Conservation (phyloP, 805 yeast species). For the Kazachstania africana region DNA sequence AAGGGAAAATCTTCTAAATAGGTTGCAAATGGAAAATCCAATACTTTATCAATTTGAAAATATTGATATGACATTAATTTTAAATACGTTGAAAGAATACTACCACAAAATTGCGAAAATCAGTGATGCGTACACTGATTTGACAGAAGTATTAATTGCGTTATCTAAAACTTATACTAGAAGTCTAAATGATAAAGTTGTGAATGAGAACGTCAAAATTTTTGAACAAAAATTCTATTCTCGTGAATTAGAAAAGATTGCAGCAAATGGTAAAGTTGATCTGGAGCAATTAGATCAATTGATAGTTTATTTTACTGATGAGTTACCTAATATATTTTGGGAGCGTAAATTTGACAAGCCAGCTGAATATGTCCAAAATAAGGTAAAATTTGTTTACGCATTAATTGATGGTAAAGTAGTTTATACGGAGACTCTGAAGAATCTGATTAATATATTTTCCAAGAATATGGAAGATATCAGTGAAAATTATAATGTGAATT, state of each 20-base stretch:
- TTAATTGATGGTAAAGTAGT: conserved; percentile 16
- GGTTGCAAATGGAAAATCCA: conserved; percentile 14
- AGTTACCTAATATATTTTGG: conserved; percentile 17
- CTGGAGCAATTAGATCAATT: conserved; percentile 16
- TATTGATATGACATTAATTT: conserved; percentile 5
- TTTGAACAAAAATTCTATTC: conserved; percentile 32
- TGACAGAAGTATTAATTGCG: conserved; percentile 30
- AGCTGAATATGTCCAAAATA: conserved; percentile 17
- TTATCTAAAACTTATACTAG: conserved; percentile 59
- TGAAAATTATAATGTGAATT: conserved; percentile 57
- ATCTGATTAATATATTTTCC: conserved; percentile 29
- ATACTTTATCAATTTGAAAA: conserved; percentile 14
- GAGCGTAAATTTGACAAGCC: conserved; percentile 13
- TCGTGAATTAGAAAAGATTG: conserved; percentile 10
- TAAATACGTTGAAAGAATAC: conserved; percentile 5
- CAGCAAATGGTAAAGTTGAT: conserved; percentile 15
- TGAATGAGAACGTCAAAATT: conserved; percentile 53
- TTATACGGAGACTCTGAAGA: conserved; percentile 8
- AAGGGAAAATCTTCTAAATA: conserved; percentile 9
- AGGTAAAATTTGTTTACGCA: conserved; percentile 16
- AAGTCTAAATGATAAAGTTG: conserved; percentile 79
- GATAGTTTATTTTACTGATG: conserved; percentile 13
- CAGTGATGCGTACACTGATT: conserved; percentile 13
- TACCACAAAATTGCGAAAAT: conserved; percentile 11
- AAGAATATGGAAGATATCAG: conserved; percentile 33